Conservation (phyloP, 306 rosid species). For the Vigna hirtella region DNA sequence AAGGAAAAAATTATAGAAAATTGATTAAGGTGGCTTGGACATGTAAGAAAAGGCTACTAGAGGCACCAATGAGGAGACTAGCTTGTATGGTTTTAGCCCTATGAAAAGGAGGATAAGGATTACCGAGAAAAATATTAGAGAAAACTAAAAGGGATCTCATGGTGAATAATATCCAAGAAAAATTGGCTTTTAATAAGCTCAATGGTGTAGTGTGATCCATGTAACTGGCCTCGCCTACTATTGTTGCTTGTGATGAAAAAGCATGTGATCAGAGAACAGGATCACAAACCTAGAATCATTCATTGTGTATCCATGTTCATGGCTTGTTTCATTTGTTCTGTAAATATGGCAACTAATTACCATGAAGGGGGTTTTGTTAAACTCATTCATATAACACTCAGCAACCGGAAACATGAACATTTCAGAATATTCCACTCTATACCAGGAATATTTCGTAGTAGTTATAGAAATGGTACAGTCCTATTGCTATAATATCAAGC, state of each 20-base stretch:
- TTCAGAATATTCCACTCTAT: conserved; percentile 31
- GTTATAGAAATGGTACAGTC: background rate
- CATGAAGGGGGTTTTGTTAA: background rate
- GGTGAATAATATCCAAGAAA: background rate
- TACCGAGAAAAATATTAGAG: background rate
- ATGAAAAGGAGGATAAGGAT: background rate
- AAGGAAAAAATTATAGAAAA: background rate
- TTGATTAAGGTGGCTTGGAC: background rate
- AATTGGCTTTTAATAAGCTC: background rate
- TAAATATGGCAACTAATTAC: background rate
- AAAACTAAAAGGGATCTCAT: background rate
- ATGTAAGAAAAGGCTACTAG: background rate
- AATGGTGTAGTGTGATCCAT: background rate
- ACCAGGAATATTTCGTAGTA: conserved; percentile 7
- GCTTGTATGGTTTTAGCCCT: background rate
- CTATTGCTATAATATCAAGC: background rate
- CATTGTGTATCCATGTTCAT: background rate
- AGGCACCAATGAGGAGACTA: background rate
- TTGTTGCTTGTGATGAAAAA: background rate
- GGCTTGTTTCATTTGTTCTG: too few relatives aligned
- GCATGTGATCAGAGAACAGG: background rate
- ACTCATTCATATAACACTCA: background rate
- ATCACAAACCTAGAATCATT: conserved; percentile 1
- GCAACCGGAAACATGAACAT: conserved; percentile 13
- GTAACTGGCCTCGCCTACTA: background rate